These are phyloP conservation scores for Nannizzia gypsea DNA, from an alignment of 2,329 filamentous ascomycete genomes.

Conservation along the genomic window DNA sequence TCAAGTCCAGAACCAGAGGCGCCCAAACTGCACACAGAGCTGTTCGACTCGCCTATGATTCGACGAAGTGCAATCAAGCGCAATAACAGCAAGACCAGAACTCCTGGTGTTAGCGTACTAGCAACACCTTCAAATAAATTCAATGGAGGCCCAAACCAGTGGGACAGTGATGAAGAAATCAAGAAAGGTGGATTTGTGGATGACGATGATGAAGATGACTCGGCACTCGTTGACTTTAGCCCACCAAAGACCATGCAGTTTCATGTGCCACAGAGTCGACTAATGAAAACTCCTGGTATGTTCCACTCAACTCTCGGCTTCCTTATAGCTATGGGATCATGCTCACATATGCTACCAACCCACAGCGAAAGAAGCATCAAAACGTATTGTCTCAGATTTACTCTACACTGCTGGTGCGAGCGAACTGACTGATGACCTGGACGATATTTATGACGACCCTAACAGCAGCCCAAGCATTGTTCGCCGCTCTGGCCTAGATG, in stretches of 20 bases:
- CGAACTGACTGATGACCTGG: slow-evolving; percentile 21
- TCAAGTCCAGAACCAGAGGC: slow-evolving; percentile 68
- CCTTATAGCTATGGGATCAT: not conserved
- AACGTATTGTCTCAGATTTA: slow-evolving; percentile 39
- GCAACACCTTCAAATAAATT: slow-evolving; percentile 49
- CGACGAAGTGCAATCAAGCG: slow-evolving; percentile 23
- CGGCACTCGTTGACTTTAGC: slow-evolving; percentile 57
- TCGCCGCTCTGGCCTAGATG: slow-evolving; percentile 31
- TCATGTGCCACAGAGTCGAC: slow-evolving; percentile 38
- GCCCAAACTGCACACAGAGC: slow-evolving; percentile 71
- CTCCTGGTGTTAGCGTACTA: slow-evolving; percentile 58
- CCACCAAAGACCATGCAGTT: slow-evolving; percentile 65
- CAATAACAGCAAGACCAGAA: slow-evolving; percentile 42
- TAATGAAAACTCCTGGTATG: slow-evolving; percentile 39
- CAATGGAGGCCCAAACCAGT: slow-evolving; percentile 33
- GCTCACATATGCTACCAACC: not conserved
- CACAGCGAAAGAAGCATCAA: slow-evolving; percentile 40
- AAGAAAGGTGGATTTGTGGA: slow-evolving; percentile 40
- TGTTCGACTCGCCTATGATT: slow-evolving; percentile 63
- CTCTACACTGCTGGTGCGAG: slow-evolving; percentile 31
- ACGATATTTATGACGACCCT: slow-evolving; percentile 22
- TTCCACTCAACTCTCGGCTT: not conserved
- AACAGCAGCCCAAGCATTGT: slow-evolving; percentile 37
- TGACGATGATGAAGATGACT: slow-evolving; percentile 45
- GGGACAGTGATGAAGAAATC: slow-evolving; percentile 62